Base-by-base conservation (phyloP, 2,329 filamentous ascomycete species). In the Talaromyces sp. region DNA sequence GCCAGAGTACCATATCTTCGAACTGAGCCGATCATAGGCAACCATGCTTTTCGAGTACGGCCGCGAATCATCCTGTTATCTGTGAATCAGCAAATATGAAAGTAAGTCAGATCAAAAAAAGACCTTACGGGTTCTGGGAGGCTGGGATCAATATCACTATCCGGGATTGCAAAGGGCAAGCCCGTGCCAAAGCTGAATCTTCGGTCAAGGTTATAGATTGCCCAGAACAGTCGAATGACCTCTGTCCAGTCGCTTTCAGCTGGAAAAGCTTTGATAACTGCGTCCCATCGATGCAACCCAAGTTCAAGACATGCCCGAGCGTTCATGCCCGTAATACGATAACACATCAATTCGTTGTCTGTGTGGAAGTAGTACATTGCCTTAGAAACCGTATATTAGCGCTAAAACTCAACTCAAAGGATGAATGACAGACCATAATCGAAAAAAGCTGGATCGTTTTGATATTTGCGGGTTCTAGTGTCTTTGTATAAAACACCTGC, bases 131-230 rank as follows among this genome's bases (percentile, higher is more conserved):
- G 93, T 71, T 90, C 88, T 1, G 91, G 92, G 25, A 97, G 79
- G 61, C 86, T 85, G 0, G 89, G 87, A 72, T 97, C 93, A 67
- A 97, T 91, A 73, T 96, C 92, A 17, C 90, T 86, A 72, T 97
- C 93, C 69, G 94, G 90, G 41, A 96, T 82, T 2, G 91, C 89
- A 78, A 92, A 96, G 0, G 93, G 93, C 75, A 97, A 84, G 0
- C 93, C 93, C 0, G 91, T 93, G n/a, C 90, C 91, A 70, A 97
- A 92, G 68, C 90, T 92, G 92, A 92, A 97, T 60, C 93, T 85
- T 45, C 92, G 84, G 74, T 97, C 93, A 45, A 97, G 82, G 3
- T 93, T 89, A 73, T 95, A 96, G 19, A 93, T 88, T 1, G 90
- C 88, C 93, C 92, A 97, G 76, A 96, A 96, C 15, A 91, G 86